These are phyloP conservation scores for Heterobasidion annosum DNA, from an alignment of 1,284 basidiomycete genomes.

Conservation along the genomic window DNA sequence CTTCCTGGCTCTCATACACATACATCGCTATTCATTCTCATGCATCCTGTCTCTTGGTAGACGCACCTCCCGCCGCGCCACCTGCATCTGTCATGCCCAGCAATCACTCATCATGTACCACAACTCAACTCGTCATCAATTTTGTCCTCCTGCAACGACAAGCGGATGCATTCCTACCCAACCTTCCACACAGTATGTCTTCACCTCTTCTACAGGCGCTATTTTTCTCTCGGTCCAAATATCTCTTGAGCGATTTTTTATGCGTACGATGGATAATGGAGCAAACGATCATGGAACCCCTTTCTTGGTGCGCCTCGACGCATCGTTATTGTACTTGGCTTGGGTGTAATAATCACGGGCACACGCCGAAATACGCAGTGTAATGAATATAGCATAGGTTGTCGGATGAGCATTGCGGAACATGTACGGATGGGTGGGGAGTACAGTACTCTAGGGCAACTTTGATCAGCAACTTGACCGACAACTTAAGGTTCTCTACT, in stretches of 20 bases:
- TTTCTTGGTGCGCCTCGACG: neutral
- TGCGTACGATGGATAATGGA: neutral
- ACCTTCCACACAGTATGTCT: neutral
- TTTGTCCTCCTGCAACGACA: neutral
- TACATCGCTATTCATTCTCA: neutral
- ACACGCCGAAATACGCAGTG: too few species aligned
- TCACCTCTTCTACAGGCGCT: neutral
- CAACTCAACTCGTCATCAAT: neutral
- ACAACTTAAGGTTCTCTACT: too few species aligned
- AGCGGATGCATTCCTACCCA: constrained; percentile 2
- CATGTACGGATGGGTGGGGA: too few species aligned
- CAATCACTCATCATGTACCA: neutral
- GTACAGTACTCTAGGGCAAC: too few species aligned
- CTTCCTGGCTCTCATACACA: constrained; percentile 1
- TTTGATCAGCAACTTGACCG: too few species aligned
- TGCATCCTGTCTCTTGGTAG: neutral
- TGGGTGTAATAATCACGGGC: neutral
- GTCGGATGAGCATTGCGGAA: too few species aligned
- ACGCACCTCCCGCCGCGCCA: neutral
- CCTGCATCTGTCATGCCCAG: neutral
- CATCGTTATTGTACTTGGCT: neutral
- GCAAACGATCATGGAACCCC: neutral
- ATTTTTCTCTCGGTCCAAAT: neutral
- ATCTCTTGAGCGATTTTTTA: neutral
- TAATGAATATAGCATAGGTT: too few species aligned